Evolutionary conservation across 371 early-diverging fungal species (phyloP).

Genomic region (Rhizopus stolonifer): DNA sequence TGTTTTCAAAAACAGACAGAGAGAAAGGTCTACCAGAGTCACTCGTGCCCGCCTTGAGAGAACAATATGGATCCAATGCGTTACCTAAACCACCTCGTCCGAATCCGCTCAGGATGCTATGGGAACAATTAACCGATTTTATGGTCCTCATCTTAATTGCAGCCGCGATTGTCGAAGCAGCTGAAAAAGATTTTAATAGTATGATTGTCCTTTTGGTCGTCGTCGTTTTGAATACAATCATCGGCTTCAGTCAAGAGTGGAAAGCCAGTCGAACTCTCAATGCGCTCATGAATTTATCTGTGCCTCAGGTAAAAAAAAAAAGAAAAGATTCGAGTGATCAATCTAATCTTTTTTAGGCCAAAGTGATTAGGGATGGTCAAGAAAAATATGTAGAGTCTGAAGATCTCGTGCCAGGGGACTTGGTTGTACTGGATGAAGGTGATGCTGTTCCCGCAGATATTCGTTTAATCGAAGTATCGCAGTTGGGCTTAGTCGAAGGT

Average conservation of each 20-base stretch:
- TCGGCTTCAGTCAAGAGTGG: slow-evolving; percentile 91
- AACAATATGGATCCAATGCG: slow-evolving; percentile 82
- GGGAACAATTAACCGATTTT: slow-evolving; percentile 86
- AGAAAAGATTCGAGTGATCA: no score
- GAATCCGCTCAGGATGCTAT: slow-evolving; percentile 76
- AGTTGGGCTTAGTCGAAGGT: slow-evolving; percentile 84
- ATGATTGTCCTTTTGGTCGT: slow-evolving; percentile 78
- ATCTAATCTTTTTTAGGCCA: slow-evolving; percentile 54
- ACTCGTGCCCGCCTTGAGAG: slow-evolving; percentile 56
- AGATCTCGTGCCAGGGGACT: slow-evolving; percentile 87
- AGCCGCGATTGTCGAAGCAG: slow-evolving; percentile 75
- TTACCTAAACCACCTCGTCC: slow-evolving; percentile 78
- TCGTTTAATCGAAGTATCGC: slow-evolving; percentile 78
- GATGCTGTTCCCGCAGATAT: slow-evolving; percentile 92
- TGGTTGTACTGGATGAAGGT: slow-evolving; percentile 85
- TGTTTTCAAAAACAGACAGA: slow-evolving; percentile 76
- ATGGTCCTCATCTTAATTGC: slow-evolving; percentile 82
- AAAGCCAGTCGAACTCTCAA: slow-evolving; percentile 90
- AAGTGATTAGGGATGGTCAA: slow-evolving; percentile 82
- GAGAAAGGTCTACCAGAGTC: slow-evolving; percentile 64
- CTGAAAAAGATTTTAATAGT: slow-evolving; percentile 74
- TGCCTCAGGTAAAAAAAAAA: slow-evolving; percentile 75
- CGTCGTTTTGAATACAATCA: slow-evolving; percentile 81
- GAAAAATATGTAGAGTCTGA: slow-evolving; percentile 67
- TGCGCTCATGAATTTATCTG: slow-evolving; percentile 81